These are phyloP conservation scores for Limnanthes douglasii DNA, from an alignment of 345 rosid genomes.

Conservation along the genomic window DNA sequence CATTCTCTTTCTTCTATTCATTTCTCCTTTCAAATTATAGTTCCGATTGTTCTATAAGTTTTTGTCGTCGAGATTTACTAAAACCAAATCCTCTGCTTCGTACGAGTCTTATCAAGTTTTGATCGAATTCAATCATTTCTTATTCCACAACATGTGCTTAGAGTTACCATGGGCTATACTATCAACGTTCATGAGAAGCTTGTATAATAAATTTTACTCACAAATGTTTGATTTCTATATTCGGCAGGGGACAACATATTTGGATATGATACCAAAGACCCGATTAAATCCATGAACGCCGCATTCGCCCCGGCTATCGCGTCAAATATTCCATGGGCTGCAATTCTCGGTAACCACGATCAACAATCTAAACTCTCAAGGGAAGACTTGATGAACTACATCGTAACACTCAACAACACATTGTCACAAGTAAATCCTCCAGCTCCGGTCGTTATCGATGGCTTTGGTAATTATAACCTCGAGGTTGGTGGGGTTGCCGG, in stretches of 20 bases:
- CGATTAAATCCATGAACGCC: constrained; percentile 43
- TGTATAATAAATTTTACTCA: too few species aligned
- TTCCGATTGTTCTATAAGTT: too few species aligned
- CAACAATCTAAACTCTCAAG: constrained; percentile 70
- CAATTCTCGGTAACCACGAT: constrained; percentile 83
- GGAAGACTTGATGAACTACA: constrained; percentile 69
- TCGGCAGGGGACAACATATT: constrained; percentile 63
- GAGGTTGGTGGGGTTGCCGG: constrained; percentile 60
- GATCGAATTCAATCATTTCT: too few species aligned
- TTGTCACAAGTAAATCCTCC: constrained; percentile 60
- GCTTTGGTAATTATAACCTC: constrained; percentile 87
- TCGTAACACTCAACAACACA: constrained; percentile 44
- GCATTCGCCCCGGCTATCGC: constrained; percentile 80
- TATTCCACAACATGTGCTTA: too few species aligned
- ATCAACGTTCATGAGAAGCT: background rate
- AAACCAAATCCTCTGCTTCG: constrained; percentile 1
- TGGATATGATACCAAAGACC: constrained; percentile 49
- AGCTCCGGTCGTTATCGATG: constrained; percentile 41
- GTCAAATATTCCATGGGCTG: constrained; percentile 77
- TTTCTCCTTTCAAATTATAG: background rate
- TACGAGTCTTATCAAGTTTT: too few species aligned
- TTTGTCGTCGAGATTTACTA: too few species aligned
- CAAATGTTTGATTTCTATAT: background rate
- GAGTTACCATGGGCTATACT: too few species aligned
- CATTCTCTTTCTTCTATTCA: background rate